Evolutionary conservation across 257 asterid genomes (phyloP).

Genomic region (Solanum sitiens): DNA sequence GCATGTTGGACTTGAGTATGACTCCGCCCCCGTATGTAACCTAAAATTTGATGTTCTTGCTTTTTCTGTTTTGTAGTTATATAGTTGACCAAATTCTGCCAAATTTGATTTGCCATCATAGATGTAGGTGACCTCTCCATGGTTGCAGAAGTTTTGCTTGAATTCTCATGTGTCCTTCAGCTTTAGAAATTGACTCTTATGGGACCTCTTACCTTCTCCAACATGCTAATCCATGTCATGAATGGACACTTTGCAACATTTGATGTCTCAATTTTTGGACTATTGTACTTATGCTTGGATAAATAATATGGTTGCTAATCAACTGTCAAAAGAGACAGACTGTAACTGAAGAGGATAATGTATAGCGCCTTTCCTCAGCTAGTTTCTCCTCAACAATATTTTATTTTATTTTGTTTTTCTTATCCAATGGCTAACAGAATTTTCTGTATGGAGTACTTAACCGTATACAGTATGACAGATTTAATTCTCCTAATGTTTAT

Average conservation of each 20-base stretch:
- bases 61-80: background rate
- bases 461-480: background rate
- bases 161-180: background rate
- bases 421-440: background rate
- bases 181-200: background rate
- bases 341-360: background rate
- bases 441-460: background rate
- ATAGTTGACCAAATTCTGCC: background rate
- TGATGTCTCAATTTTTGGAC: background rate
- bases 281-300: background rate
- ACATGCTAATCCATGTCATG: background rate
- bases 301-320: background rate
- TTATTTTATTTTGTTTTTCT: background rate
- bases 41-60: background rate
- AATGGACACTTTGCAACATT: background rate
- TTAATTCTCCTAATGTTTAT: background rate
- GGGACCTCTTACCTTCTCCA: background rate
- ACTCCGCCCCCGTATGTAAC: background rate
- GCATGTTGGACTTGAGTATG: background rate
- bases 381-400: background rate
- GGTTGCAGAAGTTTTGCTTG: background rate
- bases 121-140: background rate
- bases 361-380: background rate
- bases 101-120: background rate
- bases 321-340: background rate